phyloP scores from a whole-genome alignment of 345 rosid species.

The Rhodomyrtus tomentosa region DNA sequence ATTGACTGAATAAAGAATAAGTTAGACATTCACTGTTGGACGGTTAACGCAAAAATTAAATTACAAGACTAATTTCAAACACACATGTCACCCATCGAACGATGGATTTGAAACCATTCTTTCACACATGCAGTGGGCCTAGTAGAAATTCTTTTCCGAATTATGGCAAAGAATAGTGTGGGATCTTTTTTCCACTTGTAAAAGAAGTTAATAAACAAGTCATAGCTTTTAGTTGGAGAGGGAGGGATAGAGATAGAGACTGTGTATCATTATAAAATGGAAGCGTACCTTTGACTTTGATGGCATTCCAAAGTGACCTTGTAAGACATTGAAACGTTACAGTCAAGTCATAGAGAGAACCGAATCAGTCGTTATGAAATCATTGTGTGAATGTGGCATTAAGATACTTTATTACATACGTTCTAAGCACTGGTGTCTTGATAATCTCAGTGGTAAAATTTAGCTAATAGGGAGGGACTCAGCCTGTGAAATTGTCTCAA shows the following conservation, averaged over 20 bases:
- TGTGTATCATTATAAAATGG: background rate
- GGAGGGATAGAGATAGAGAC: background rate
- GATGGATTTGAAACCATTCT: too few relatives aligned
- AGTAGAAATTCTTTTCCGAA: too few relatives aligned
- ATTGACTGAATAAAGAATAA: too few relatives aligned
- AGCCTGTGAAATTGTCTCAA: background rate
- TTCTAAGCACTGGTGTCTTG: too few relatives aligned
- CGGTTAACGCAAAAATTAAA: too few relatives aligned
- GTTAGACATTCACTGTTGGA: too few relatives aligned
- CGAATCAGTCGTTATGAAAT: background rate
- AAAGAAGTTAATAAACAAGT: background rate
- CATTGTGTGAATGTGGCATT: background rate
- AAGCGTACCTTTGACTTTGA: background rate
- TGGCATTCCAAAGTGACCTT: background rate
- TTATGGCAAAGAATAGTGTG: too few relatives aligned
- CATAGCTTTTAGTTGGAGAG: background rate
- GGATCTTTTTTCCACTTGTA: background rate
- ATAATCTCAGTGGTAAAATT: background rate
- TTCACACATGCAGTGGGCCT: too few relatives aligned
- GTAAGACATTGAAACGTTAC: background rate
- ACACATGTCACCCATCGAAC: too few relatives aligned
- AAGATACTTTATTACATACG: too few relatives aligned
- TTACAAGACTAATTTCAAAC: too few relatives aligned
- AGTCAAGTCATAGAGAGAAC: background rate
- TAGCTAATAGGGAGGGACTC: background rate